Conservation (phyloP, 257 asterid species). For the Dorcoceras hygrometricum region DNA sequence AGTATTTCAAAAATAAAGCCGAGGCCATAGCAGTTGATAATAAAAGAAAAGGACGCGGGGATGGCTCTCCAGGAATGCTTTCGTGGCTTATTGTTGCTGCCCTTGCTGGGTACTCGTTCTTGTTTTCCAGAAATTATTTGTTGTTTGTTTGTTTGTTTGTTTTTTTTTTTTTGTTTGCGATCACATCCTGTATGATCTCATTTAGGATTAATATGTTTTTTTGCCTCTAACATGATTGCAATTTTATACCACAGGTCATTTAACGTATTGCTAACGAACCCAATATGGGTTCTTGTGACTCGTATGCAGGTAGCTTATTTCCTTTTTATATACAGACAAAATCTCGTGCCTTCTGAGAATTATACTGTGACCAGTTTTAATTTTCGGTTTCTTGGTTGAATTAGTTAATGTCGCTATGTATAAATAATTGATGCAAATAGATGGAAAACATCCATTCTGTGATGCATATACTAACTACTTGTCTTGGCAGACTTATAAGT, state of each 20-base stretch:
- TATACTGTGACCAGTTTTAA: background rate
- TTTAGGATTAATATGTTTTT: background rate
- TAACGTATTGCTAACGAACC: constrained; percentile 77
- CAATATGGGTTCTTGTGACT: constrained; percentile 94
- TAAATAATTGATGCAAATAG: too few species aligned
- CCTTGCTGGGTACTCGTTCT: constrained; percentile 67
- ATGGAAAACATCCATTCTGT: background rate
- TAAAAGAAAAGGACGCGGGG: constrained; percentile 60
- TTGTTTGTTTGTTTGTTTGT: too few species aligned
- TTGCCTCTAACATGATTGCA: background rate
- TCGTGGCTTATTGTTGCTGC: constrained; percentile 95
- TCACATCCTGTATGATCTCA: constrained; percentile 1
- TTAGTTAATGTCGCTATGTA: too few species aligned
- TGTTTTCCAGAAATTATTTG: constrained; percentile 1
- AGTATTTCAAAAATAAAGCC: constrained; percentile 86
- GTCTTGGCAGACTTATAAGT: background rate
- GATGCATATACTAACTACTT: background rate
- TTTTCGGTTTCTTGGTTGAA: background rate
- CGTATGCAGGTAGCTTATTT: constrained; percentile 77
- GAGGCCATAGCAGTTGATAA: constrained; percentile 63
- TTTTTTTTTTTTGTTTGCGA: constrained; percentile 1
- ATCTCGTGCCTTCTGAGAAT: background rate
- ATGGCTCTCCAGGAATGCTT: constrained; percentile 88
- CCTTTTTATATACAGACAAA: background rate
- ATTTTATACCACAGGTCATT: constrained; percentile 48